Conservation (phyloP, 1,284 basidiomycete species). For the Macrocystidia cucumis region DNA sequence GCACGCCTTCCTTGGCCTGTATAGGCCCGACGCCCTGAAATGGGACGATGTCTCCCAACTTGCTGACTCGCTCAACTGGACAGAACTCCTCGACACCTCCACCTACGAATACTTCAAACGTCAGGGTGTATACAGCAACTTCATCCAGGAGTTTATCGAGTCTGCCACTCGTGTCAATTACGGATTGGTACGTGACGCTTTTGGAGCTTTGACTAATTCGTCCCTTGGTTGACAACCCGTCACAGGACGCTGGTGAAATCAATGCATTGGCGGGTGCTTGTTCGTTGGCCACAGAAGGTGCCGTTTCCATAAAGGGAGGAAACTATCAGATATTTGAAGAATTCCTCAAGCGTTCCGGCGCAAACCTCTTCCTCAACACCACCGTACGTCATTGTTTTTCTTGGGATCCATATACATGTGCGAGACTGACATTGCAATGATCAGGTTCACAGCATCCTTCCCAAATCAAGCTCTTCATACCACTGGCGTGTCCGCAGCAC, state of each 20-base stretch:
- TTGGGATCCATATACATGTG: background rate
- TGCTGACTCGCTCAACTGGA: constrained; percentile 46
- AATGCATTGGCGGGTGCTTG: constrained; percentile 76
- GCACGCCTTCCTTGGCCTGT: constrained; percentile 50
- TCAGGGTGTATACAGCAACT: constrained; percentile 51
- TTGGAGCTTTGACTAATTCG: constrained; percentile 1
- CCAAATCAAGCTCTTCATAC: constrained; percentile 25
- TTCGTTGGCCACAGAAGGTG: constrained; percentile 70
- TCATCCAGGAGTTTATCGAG: constrained; percentile 75
- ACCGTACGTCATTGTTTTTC: constrained; percentile 33
- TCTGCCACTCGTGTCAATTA: constrained; percentile 88
- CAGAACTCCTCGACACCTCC: constrained; percentile 41
- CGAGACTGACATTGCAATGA: constrained; percentile 1
- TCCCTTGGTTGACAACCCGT: constrained; percentile 2
- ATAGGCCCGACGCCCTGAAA: constrained; percentile 47
- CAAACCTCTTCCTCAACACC: constrained; percentile 63
- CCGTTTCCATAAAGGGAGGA: constrained; percentile 66
- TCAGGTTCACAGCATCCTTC: constrained; percentile 45
- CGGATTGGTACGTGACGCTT: constrained; percentile 52
- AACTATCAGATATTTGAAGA: constrained; percentile 84
- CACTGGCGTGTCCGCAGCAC: constrained; percentile 43
- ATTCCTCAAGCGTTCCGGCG: constrained; percentile 67
- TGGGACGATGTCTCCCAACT: constrained; percentile 62
- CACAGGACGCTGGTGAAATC: constrained; percentile 62
- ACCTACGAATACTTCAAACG: constrained; percentile 53